These are phyloP conservation scores for Trypanosoma lewisi DNA, from an alignment of 208 protist species.

Conservation along the genomic window DNA sequence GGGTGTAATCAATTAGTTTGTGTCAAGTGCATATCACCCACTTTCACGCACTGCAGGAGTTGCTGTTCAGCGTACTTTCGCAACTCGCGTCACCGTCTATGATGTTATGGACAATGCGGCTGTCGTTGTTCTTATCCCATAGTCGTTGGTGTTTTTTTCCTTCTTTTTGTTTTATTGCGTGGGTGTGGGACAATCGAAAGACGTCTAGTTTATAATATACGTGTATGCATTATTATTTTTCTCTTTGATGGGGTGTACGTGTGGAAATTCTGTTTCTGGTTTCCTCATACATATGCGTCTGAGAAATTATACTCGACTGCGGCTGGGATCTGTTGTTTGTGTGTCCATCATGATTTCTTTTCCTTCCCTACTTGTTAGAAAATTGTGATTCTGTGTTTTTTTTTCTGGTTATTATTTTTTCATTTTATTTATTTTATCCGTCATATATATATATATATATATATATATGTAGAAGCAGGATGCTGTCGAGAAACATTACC, in stretches of 20 bases:
- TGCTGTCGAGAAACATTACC: slow-evolving; percentile 29
- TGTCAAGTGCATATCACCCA: slow-evolving; percentile 41
- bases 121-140: not conserved
- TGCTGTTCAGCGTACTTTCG: slow-evolving; percentile 74
- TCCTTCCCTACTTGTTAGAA: not conserved
- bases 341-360: not conserved
- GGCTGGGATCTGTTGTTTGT: slow-evolving; percentile 2
- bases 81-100: slow-evolving; percentile 47
- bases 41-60: slow-evolving; percentile 67
- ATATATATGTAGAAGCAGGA: slow-evolving; percentile 2
- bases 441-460: too few species aligned
- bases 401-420: slow-evolving; percentile 10
- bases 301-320: not conserved
- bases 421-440: too few species aligned
- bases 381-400: slow-evolving; percentile 21
- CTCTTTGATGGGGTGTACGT: too few species aligned
- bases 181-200: not conserved
- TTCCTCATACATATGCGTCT: too few species aligned
- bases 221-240: too few species aligned
- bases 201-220: too few species aligned
- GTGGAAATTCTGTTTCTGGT: too few species aligned
- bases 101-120: too few species aligned
- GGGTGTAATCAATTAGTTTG: slow-evolving; percentile 72
- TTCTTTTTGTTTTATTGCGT: not conserved
- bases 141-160: slow-evolving; percentile 1